Evolutionary conservation across 2,329 filamentous ascomycete genomes (phyloP).

Genomic region (Botrytis paeoniae): DNA sequence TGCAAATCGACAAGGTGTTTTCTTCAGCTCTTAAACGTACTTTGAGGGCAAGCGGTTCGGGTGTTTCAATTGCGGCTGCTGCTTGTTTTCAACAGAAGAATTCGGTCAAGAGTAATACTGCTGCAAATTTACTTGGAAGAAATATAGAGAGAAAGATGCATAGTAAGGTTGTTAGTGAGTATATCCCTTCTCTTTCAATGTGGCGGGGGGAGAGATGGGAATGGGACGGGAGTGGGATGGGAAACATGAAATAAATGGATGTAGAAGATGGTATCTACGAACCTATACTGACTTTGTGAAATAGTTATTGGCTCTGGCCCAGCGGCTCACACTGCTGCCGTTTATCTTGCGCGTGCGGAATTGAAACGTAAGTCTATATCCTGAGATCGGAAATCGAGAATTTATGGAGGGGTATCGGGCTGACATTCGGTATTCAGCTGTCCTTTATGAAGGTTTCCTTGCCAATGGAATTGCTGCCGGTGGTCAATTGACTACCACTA

Average conservation of each 20-base stretch:
- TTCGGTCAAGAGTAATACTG: slow-evolving; percentile 36
- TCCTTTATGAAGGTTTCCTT: slow-evolving; percentile 97
- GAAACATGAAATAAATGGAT: background rate
- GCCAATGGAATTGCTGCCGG: slow-evolving; percentile 95
- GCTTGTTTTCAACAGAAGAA: slow-evolving; percentile 61
- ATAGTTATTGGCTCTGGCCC: slow-evolving; percentile 88
- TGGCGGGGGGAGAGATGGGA: background rate
- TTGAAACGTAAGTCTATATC: slow-evolving; percentile 59
- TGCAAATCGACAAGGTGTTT: slow-evolving; percentile 77
- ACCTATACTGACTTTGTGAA: slow-evolving; percentile 22
- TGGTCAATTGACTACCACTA: slow-evolving; percentile 96
- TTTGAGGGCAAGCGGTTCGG: slow-evolving; percentile 69
- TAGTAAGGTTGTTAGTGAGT: slow-evolving; percentile 84
- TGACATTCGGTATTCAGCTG: slow-evolving; percentile 46
- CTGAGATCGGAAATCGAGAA: background rate
- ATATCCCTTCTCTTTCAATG: background rate
- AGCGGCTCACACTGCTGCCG: slow-evolving; percentile 92
- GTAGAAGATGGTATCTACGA: background rate
- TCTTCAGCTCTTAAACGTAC: slow-evolving; percentile 75
- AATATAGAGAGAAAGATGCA: slow-evolving; percentile 67
- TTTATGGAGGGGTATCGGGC: slow-evolving; percentile 34
- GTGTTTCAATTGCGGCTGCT: slow-evolving; percentile 70
- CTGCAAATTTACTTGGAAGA: slow-evolving; percentile 32
- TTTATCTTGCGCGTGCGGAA: slow-evolving; percentile 93
- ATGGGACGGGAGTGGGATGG: background rate